Evolutionary conservation across 2,329 filamentous ascomycete species (phyloP), one percentile per base, ranked within the genome.

Genomic region (Chalaropsis thielavioides): DNA sequence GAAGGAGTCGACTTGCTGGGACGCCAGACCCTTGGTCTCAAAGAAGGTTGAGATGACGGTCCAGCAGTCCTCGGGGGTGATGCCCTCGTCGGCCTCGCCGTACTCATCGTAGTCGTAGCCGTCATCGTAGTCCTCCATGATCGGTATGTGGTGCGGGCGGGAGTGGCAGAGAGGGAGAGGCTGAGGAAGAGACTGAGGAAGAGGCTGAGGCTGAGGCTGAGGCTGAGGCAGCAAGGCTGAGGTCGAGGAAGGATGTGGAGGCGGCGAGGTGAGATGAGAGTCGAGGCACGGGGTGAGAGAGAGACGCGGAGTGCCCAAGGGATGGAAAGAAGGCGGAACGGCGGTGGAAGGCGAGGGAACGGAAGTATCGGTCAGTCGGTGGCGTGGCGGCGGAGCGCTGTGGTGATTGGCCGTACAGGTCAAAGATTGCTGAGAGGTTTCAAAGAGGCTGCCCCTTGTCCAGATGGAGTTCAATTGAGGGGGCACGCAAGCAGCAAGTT

Each of bases 1-100:
- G 77, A 96, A 99, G 0, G 95, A 99, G 74, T 97, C 92, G 68
- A 97, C 86, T 79, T 99, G 94, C 76, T 99, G 92, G 17, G 94
- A 96, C 24, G 96, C 94, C 40, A 99, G 82, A 72, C 94, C 92
- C 77, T 97, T 99, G 68, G 86, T 83, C 71, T 96, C 90, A 78
- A 99, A 99, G 80, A 96, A 97, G 10, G 94, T 89, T 65, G 89
- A 91, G 74, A 99, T 97, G 72, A 97, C 92, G 69, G 88, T 89
- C 94, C 95, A 99, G 80, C 91, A 96, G 77, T 99, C 95, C 79
- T 97, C 94, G 68, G 92, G 90, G 31, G 92, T 96, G 77, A 97
- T 96, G 70, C 80, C 80, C 67, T 81, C 78, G 68, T 86, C 83
- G 43, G 83, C 85, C 68, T 88, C 85, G 67, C 82, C 84, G 71